Conservation (phyloP, 768 basidiomycete genomes). For the Coprinopsis marcescibilis region DNA sequence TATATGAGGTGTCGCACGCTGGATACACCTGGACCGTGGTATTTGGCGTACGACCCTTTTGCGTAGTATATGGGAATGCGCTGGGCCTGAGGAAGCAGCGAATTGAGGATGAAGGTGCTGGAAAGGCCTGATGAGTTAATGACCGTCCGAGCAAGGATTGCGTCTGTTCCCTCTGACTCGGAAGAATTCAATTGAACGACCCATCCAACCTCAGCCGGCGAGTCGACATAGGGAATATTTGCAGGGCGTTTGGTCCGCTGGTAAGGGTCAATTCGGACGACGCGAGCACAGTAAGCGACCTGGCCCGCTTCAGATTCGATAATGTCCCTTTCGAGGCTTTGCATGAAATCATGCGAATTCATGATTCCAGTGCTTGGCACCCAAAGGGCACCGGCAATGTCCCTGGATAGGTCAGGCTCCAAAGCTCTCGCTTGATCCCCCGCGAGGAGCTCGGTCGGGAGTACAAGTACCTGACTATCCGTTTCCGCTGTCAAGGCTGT, state of each 20-base stretch:
- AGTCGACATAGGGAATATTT: constrained; percentile 20
- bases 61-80: constrained; percentile 76
- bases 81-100: constrained; percentile 48
- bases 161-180: constrained; percentile 39
- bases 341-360: constrained; percentile 81
- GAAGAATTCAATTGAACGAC: constrained; percentile 75
- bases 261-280: constrained; percentile 79
- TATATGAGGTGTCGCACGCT: constrained; percentile 78
- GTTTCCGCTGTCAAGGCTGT: constrained; percentile 26
- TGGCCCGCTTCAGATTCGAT: constrained; percentile 60
- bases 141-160: constrained; percentile 66
- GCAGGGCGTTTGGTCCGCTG: constrained; percentile 18
- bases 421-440: constrained; percentile 62
- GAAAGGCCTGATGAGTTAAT: constrained; percentile 83
- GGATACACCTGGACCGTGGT: constrained; percentile 71
- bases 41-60: constrained; percentile 83
- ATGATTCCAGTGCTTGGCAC: constrained; percentile 88
- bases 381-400: constrained; percentile 71
- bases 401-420: constrained; percentile 75
- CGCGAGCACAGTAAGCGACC: constrained; percentile 72
- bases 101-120: constrained; percentile 64
- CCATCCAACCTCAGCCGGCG: constrained; percentile 62
- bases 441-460: constrained; percentile 64
- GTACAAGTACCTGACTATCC: constrained; percentile 25
- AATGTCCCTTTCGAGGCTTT: constrained; percentile 78